Evolutionary conservation across 2,329 filamentous ascomycete genomes (phyloP), one percentile per base, ranked within the genome.

Genomic region (Albophoma yamanashiensis): DNA sequence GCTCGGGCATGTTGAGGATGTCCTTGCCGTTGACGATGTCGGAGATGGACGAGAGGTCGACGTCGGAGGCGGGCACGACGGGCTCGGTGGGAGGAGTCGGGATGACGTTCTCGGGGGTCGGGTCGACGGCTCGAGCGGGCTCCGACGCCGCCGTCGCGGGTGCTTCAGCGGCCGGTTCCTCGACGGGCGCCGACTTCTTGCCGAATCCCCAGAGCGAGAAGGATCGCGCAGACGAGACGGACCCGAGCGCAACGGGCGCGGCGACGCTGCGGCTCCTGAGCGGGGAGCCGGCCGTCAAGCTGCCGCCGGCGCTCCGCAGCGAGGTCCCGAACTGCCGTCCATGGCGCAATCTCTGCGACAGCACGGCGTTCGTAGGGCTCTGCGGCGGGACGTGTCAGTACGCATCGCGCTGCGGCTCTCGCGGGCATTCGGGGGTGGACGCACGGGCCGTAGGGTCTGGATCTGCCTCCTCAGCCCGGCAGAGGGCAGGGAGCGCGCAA

Each of bases 1-100:
- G 79, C 68, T 93, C 89, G 42, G 89, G 85, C 63, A 91, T 83
- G 63, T 82, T 75, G 62, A 85, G 79, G 59, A 84, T 74, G 59
- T 79, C 75, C 60, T 73, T 68, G 56, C 73, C 70, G 57, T 75
- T 70, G 62, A 74, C 73, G 53, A 74, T 65, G 60, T 72, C 68
- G 64, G 69, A 65, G 57, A 75, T 69, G 45, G 69, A 64, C 57
- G 68, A 64, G 60, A 76, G 66, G 65, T 74, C 71, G 64, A 71
- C 53, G n/a, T 73, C 68, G 62, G 70, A 64, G 40, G 71, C 60
- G 17, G 65, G 62, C 57, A 65, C 62, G 52, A 66, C 50, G 55
- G 66, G 55, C 55, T 68, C 64, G 20, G 63, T 61, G 40, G 69
- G 61, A 4, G 67, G 55, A 39, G 65, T 53, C 27, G 67, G 58